These are phyloP conservation scores for Hypholoma fasciculare DNA, from an alignment of 768 basidiomycete species.

Conservation along the genomic window DNA sequence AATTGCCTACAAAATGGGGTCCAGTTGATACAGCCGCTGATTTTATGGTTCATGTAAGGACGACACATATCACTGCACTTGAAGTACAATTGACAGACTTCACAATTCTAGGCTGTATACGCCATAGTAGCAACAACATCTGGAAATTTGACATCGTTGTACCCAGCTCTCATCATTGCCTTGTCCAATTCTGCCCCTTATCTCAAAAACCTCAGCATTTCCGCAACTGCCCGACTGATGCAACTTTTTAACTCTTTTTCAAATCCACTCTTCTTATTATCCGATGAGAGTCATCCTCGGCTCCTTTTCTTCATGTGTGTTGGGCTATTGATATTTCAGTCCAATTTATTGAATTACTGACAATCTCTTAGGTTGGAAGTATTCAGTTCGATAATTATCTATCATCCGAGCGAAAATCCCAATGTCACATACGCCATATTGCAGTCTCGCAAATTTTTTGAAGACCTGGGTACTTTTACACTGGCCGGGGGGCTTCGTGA, in stretches of 20 bases:
- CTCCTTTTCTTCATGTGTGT: slow-evolving; percentile 88
- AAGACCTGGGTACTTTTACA: slow-evolving; percentile 91
- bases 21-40: slow-evolving; percentile 76
- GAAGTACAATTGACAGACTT: slow-evolving; percentile 4
- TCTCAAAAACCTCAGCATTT: slow-evolving; percentile 77
- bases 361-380: slow-evolving; percentile 69
- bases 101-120: slow-evolving; percentile 70
- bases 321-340: not conserved
- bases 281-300: slow-evolving; percentile 94
- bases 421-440: slow-evolving; percentile 87
- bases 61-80: not conserved
- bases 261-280: slow-evolving; percentile 83
- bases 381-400: slow-evolving; percentile 82
- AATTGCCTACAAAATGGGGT: slow-evolving; percentile 78
- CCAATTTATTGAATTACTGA: not conserved
- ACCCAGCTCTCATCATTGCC: slow-evolving; percentile 90
- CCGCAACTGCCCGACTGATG: slow-evolving; percentile 78
- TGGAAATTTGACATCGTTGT: slow-evolving; percentile 77
- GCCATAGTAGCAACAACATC: slow-evolving; percentile 88
- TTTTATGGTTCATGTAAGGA: slow-evolving; percentile 81
- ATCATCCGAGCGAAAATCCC: slow-evolving; percentile 81
- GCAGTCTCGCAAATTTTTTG: slow-evolving; percentile 80
- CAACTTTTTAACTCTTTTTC: slow-evolving; percentile 93
- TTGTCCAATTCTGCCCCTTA: slow-evolving; percentile 88
- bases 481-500: slow-evolving; percentile 83